Conservation (phyloP, 129 eudicot genomes). For the Ambrosia artemisiifolia region DNA sequence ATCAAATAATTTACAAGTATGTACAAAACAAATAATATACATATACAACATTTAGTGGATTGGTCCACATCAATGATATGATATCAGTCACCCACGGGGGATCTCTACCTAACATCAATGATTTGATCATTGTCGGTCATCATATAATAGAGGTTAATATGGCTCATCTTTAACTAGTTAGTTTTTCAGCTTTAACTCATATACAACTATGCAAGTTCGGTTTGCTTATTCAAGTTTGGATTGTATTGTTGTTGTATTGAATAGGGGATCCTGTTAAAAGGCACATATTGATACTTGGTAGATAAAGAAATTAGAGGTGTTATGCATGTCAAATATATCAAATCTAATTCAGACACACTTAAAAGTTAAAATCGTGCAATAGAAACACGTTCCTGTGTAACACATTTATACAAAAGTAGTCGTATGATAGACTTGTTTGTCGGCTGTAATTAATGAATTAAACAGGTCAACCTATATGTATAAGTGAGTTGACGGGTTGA, state of each 20-base stretch:
- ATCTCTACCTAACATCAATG: background rate
- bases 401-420: background rate
- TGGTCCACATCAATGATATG: conserved; percentile 2
- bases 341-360: too few relatives aligned
- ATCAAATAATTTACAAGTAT: background rate
- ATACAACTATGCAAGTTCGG: background rate
- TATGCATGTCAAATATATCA: too few relatives aligned
- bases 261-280: background rate
- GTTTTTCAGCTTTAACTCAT: background rate
- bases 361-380: too few relatives aligned
- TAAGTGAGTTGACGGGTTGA: too few relatives aligned
- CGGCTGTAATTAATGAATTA: too few relatives aligned
- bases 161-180: background rate
- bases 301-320: background rate
- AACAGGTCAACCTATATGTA: too few relatives aligned
- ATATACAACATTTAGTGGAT: background rate
- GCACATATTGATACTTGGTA: background rate
- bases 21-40: background rate
- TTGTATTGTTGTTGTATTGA: background rate
- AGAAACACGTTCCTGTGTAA: background rate
- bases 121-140: background rate
- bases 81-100: background rate
- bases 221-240: background rate
- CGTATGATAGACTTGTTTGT: too few relatives aligned
- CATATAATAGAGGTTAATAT: background rate